These are phyloP conservation scores for Cystobasidium pallidum DNA, from an alignment of 1,284 basidiomycete species.

Conservation along the genomic window DNA sequence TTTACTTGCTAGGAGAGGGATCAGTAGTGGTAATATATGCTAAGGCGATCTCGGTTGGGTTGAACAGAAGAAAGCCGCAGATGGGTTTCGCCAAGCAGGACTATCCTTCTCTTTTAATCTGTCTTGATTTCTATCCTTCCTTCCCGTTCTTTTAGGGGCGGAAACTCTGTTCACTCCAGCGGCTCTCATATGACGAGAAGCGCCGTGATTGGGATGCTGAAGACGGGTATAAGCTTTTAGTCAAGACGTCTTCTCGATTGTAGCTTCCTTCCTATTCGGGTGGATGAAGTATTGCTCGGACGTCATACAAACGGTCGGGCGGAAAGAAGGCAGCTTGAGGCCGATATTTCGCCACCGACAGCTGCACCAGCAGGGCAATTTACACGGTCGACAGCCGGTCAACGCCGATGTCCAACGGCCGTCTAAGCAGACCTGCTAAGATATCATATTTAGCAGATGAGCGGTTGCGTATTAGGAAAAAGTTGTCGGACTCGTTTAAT, in stretches of 20 bases:
- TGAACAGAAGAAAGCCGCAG: neutral
- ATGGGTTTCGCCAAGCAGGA: neutral
- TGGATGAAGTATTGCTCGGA: neutral
- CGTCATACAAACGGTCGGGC: neutral
- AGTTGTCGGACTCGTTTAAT: too few species aligned
- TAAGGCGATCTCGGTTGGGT: neutral
- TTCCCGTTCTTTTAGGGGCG: neutral
- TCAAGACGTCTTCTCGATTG: conserved; percentile 5
- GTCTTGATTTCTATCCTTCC: neutral
- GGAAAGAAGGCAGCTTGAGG: neutral
- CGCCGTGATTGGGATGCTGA: neutral
- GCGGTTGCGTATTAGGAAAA: too few species aligned
- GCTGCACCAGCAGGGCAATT: neutral
- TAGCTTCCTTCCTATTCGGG: conserved; percentile 24
- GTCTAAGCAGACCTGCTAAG: too few species aligned
- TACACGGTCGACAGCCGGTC: neutral
- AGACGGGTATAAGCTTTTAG: neutral
- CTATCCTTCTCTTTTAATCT: neutral
- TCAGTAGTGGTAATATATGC: neutral
- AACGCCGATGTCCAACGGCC: too few species aligned
- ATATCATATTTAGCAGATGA: too few species aligned
- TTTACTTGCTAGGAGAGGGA: conserved; percentile 6
- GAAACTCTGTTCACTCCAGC: neutral
- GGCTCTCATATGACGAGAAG: neutral
- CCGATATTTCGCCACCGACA: conserved; percentile 8